Conservation (phyloP, 2,329 filamentous ascomycete genomes). For the Colletotrichum tabaci region DNA sequence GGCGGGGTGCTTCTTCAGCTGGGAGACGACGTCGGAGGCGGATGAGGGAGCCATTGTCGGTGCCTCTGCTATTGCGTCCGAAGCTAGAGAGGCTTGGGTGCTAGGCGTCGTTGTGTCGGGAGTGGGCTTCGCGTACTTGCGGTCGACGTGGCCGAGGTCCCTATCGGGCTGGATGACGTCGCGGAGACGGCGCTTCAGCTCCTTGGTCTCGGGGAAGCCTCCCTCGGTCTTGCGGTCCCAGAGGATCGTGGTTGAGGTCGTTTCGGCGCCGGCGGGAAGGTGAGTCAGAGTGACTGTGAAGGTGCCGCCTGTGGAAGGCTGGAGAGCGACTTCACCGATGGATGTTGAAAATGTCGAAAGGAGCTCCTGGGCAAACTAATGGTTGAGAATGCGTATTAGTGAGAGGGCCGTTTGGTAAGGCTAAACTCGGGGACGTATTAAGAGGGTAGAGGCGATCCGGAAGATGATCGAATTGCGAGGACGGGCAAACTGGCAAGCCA, state of each 20-base stretch:
- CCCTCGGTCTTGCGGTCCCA: conserved; percentile 93
- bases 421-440: background rate
- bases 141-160: conserved; percentile 87
- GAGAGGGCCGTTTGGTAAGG: background rate
- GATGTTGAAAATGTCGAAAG: conserved; percentile 90
- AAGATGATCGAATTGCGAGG: background rate
- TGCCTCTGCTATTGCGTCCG: background rate
- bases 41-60: conserved; percentile 5
- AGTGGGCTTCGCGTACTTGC: conserved; percentile 54
- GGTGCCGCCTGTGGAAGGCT: conserved; percentile 86
- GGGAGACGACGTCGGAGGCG: conserved; percentile 23
- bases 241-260: conserved; percentile 69
- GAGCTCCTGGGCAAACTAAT: conserved; percentile 91
- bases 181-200: conserved; percentile 86
- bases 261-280: conserved; percentile 42
- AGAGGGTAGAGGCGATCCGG: background rate
- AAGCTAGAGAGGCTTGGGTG: conserved; percentile 8
- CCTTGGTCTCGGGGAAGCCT: conserved; percentile 95
- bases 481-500: background rate
- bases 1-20: conserved; percentile 34
- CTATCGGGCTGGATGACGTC: conserved; percentile 85
- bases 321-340: conserved; percentile 89
- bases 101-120: conserved; percentile 7
- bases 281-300: conserved; percentile 80
- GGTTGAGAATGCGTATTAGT: conserved; percentile 26